Conservation (phyloP, 805 yeast genomes). For the Candida ficus region DNA sequence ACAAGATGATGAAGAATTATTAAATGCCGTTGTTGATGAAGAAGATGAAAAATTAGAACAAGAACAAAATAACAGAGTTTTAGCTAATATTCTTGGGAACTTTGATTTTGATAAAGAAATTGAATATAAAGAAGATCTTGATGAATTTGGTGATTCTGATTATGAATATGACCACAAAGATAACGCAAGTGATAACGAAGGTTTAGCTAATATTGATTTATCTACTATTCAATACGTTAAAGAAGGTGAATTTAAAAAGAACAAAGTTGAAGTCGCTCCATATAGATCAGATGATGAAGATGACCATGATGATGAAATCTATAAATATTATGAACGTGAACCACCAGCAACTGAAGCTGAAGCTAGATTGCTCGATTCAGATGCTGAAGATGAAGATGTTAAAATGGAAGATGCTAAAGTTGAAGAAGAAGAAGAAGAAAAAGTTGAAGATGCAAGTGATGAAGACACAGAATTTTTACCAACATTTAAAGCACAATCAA, state of each 20-base stretch:
- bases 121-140: slow-evolving; percentile 36
- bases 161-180: slow-evolving; percentile 40
- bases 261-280: too few relatives aligned
- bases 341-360: too few relatives aligned
- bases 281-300: too few relatives aligned
- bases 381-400: too few relatives aligned
- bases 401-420: too few relatives aligned
- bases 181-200: slow-evolving; percentile 28
- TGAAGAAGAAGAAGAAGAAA: slow-evolving; percentile 20
- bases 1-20: slow-evolving; percentile 14
- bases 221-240: slow-evolving; percentile 24
- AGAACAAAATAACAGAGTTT: slow-evolving; percentile 39
- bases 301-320: slow-evolving; percentile 15
- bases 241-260: slow-evolving; percentile 23
- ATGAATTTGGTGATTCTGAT: slow-evolving; percentile 35
- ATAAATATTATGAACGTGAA: too few relatives aligned
- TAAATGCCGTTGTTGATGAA: slow-evolving; percentile 28
- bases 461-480: slow-evolving; percentile 26
- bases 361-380: too few relatives aligned
- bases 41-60: slow-evolving; percentile 36
- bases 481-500: too few relatives aligned
- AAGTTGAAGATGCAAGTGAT: slow-evolving; percentile 24
- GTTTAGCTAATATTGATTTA: slow-evolving; percentile 9
- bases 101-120: slow-evolving; percentile 52
- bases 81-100: slow-evolving; percentile 41